Conservation (phyloP, 805 yeast species). For the Lachancea mirantina region DNA sequence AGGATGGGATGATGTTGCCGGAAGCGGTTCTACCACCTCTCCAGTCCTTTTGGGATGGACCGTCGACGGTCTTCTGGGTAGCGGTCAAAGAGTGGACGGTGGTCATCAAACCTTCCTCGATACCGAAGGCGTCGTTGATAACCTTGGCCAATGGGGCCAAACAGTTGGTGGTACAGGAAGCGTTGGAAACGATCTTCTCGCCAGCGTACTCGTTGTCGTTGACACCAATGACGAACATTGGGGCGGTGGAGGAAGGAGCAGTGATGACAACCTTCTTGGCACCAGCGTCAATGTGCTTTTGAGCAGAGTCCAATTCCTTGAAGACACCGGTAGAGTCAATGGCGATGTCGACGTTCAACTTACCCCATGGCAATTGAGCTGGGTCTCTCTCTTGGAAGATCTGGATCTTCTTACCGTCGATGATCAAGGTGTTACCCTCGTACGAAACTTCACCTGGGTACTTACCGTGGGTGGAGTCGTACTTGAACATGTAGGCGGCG, state of each 20-base stretch:
- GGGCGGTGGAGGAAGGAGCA: slow-evolving; percentile 65
- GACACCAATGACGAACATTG: slow-evolving; percentile 69
- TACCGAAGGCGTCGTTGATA: slow-evolving; percentile 57
- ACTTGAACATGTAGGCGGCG: slow-evolving; percentile 70
- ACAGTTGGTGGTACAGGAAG: slow-evolving; percentile 71
- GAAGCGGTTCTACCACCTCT: slow-evolving; percentile 77
- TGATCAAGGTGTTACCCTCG: slow-evolving; percentile 44
- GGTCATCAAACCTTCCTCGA: slow-evolving; percentile 71
- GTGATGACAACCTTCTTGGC: slow-evolving; percentile 68
- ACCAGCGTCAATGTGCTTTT: slow-evolving; percentile 65
- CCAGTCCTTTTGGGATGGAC: slow-evolving; percentile 75
- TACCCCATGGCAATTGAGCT: slow-evolving; percentile 61
- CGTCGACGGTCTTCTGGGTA: slow-evolving; percentile 67
- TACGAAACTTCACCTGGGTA: slow-evolving; percentile 51
- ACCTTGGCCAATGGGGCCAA: slow-evolving; percentile 68
- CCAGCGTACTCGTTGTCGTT: slow-evolving; percentile 52
- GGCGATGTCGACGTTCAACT: slow-evolving; percentile 52
- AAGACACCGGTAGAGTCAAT: slow-evolving; percentile 69
- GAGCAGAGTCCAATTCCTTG: slow-evolving; percentile 57
- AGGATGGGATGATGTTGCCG: slow-evolving; percentile 67
- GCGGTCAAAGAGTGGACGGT: slow-evolving; percentile 68
- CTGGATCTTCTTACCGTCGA: slow-evolving; percentile 44
- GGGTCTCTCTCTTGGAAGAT: slow-evolving; percentile 65
- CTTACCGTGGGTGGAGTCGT: slow-evolving; percentile 64
- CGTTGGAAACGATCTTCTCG: slow-evolving; percentile 58